Percentiles rank a stretch among this genome's conserved stretches.
phyloP scores from a whole-genome alignment of 768 basidiomycete genomes.

The Boletus pseudo-olivaceus region DNA sequence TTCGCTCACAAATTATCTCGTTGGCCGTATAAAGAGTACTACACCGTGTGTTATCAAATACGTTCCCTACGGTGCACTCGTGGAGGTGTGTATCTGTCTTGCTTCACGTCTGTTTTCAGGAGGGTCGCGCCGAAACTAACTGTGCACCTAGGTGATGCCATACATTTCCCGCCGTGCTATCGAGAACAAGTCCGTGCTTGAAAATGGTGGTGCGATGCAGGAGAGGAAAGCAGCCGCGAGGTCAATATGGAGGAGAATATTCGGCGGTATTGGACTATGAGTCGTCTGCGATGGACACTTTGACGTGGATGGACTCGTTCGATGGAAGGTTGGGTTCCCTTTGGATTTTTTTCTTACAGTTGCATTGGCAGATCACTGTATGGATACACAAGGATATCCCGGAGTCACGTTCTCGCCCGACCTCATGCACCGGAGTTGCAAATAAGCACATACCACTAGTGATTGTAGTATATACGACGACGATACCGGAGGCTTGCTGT shows the following conservation, averaged over 20 bases:
- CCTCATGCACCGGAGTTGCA: too few species aligned
- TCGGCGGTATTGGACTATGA: slow-evolving; percentile 27
- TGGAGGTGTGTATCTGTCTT: slow-evolving; percentile 43
- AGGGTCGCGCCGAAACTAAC: not conserved
- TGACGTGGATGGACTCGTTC: not conserved
- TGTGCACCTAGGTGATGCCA: slow-evolving; percentile 67
- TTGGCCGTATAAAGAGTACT: slow-evolving; percentile 44
- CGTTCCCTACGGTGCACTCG: slow-evolving; percentile 70
- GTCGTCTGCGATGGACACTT: not conserved
- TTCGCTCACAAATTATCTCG: slow-evolving; percentile 69
- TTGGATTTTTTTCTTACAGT: not conserved
- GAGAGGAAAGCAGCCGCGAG: slow-evolving; percentile 30
- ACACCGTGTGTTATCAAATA: slow-evolving; percentile 84
- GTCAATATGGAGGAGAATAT: slow-evolving; percentile 30
- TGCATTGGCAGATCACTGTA: not conserved
- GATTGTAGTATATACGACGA: too few species aligned
- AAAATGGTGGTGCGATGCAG: slow-evolving; percentile 57
- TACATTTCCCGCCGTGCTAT: slow-evolving; percentile 85
- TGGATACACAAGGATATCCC: not conserved
- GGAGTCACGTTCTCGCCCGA: not conserved
- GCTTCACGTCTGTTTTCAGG: not conserved
- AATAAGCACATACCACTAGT: too few species aligned
- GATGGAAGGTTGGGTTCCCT: not conserved
- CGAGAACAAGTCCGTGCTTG: slow-evolving; percentile 90
- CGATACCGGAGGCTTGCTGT: too few species aligned